Conservation (phyloP, 768 basidiomycete genomes). For the Termitomyces bulborhizus region DNA sequence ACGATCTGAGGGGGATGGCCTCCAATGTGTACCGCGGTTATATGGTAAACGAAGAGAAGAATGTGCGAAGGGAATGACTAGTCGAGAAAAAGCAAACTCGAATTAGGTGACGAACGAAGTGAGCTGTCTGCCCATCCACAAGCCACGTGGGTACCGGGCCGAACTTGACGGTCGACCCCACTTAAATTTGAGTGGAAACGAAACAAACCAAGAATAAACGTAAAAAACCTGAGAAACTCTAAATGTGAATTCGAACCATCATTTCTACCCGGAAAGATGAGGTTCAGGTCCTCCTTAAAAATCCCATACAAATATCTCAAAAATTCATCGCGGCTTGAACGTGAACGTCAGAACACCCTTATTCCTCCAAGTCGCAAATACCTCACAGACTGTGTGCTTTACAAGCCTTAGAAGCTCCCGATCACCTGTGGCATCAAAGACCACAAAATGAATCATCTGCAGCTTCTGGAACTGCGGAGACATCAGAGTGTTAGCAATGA, state of each 20-base stretch:
- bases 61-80: not conserved
- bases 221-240: not conserved
- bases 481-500: slow-evolving; percentile 15
- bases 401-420: slow-evolving; percentile 9
- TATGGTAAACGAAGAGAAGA: slow-evolving; percentile 2
- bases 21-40: slow-evolving; percentile 21
- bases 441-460: slow-evolving; percentile 22
- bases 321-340: slow-evolving; percentile 1
- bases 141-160: not conserved
- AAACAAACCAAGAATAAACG: no score
- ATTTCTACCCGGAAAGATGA: not conserved
- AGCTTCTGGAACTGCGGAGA: slow-evolving; percentile 16
- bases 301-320: not conserved
- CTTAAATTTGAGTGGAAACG: no score
- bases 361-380: slow-evolving; percentile 3
- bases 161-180: no score
- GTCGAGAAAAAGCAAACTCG: not conserved
- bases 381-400: slow-evolving; percentile 10
- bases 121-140: not conserved
- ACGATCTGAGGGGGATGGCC: slow-evolving; percentile 31
- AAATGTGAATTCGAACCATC: not conserved
- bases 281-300: no score
- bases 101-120: slow-evolving; percentile 1
- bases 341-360: slow-evolving; percentile 6
- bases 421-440: slow-evolving; percentile 16